Conservation (phyloP, 2,329 filamentous ascomycete genomes). For the Sporothrix variecibatus region DNA sequence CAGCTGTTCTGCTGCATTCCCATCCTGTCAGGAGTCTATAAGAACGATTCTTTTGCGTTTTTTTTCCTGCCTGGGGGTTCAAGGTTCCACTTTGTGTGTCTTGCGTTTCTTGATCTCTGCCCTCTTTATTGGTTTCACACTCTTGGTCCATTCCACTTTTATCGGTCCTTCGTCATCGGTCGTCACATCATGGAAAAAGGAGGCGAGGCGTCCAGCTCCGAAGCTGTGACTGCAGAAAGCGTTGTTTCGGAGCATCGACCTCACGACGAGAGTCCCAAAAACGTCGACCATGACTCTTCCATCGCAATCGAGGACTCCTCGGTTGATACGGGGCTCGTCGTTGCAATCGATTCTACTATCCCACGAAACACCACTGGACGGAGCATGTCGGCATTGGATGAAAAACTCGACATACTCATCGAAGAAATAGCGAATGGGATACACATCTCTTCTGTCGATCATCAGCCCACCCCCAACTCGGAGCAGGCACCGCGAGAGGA, state of each 20-base stretch:
- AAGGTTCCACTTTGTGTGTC: background rate
- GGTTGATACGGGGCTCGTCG: background rate
- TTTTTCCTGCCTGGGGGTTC: background rate
- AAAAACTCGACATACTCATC: background rate
- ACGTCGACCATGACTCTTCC: background rate
- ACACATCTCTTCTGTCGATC: background rate
- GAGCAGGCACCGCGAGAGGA: background rate
- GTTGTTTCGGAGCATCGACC: background rate
- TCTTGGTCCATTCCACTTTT: background rate
- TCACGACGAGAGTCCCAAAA: background rate
- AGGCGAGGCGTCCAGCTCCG: background rate
- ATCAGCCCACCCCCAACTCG: background rate
- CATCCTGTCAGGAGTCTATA: background rate
- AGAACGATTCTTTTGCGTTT: background rate
- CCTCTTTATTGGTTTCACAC: background rate
- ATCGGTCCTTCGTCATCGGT: background rate
- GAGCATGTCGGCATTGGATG: background rate
- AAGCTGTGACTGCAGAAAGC: background rate
- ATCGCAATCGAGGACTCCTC: background rate
- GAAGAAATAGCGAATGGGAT: background rate
- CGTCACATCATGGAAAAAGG: background rate
- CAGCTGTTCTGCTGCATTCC: background rate
- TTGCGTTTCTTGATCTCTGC: background rate
- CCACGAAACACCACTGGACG: background rate
- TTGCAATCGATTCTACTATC: background rate